These are phyloP conservation scores for Backusella morwellensis DNA, from an alignment of 192 early-diverging fungal genomes.

Conservation along the genomic window DNA sequence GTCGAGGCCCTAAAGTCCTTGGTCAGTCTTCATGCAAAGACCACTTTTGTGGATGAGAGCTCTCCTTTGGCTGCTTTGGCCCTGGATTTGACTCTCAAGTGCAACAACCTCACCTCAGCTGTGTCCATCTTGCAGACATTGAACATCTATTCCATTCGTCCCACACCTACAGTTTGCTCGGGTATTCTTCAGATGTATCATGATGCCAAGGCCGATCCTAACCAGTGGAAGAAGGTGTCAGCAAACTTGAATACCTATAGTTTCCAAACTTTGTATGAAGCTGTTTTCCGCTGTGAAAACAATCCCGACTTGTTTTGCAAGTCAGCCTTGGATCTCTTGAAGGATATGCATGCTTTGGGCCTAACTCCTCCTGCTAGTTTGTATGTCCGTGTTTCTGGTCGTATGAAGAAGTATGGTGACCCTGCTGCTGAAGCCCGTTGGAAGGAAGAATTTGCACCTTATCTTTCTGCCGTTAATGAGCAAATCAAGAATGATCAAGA, in stretches of 20 bases:
- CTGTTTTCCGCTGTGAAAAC: conserved; percentile 6
- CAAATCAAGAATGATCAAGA: conserved; percentile 5
- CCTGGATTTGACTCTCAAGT: not conserved
- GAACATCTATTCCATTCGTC: conserved; percentile 4
- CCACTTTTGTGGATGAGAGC: not conserved
- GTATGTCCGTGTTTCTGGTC: conserved; percentile 13
- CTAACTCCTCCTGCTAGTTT: conserved; percentile 3
- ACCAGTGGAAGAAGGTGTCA: not conserved
- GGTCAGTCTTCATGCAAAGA: not conserved
- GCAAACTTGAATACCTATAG: not conserved
- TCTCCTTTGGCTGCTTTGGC: not conserved
- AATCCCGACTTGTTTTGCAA: not conserved
- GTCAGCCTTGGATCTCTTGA: conserved; percentile 11
- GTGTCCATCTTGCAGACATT: conserved; percentile 14
- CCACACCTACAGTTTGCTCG: not conserved
- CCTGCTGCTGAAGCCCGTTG: conserved; percentile 10
- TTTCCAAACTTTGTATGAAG: conserved; percentile 21
- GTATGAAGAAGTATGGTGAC: conserved; percentile 16
- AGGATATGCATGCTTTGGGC: conserved; percentile 23
- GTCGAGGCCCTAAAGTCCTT: not conserved
- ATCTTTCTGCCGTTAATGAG: conserved; percentile 5
- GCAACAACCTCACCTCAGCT: not conserved
- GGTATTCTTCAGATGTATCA: conserved; percentile 10
- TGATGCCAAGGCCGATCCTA: not conserved
- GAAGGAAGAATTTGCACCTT: conserved; percentile 18